Percentiles rank a stretch among this genome's conserved stretches.
phyloP scores from a whole-genome alignment of 2,329 filamentous ascomycete species.

The Xylogone sp. region DNA sequence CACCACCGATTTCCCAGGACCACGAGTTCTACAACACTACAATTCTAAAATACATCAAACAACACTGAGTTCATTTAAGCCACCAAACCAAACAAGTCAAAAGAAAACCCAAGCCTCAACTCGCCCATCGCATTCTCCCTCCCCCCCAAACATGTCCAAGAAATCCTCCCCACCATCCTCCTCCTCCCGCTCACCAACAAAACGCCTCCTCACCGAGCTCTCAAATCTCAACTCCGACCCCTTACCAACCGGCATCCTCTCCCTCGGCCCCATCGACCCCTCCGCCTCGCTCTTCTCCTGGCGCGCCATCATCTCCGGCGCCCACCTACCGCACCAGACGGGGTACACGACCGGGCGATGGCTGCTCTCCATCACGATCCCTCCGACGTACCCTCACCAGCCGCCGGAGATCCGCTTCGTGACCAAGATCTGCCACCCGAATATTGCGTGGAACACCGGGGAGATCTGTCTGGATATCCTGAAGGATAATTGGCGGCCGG shows the following conservation, averaged over 20 bases:
- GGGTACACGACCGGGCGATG: slow-evolving; percentile 61
- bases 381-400: slow-evolving; percentile 70
- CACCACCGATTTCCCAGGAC: not conserved
- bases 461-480: slow-evolving; percentile 94
- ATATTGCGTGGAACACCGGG: slow-evolving; percentile 69
- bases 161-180: slow-evolving; percentile 4
- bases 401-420: slow-evolving; percentile 76
- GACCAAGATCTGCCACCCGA: slow-evolving; percentile 85
- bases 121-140: not conserved
- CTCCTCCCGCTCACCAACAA: slow-evolving; percentile 42
- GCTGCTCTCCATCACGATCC: slow-evolving; percentile 75
- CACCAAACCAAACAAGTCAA: not conserved
- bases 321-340: slow-evolving; percentile 11
- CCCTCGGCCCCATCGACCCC: slow-evolving; percentile 51
- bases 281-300: slow-evolving; percentile 50
- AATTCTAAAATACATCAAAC: no score
- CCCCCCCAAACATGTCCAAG: not conserved
- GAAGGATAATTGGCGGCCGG: slow-evolving; percentile 74
- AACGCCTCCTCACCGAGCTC: slow-evolving; percentile 56
- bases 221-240: slow-evolving; percentile 32
- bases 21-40: not conserved
- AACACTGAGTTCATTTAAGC: not conserved
- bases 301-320: slow-evolving; percentile 57
- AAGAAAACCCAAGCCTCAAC: slow-evolving; percentile 2
- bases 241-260: slow-evolving; percentile 49